Base-by-base conservation (phyloP, 2,329 filamentous ascomycete species). In the Ustulina deusta region DNA sequence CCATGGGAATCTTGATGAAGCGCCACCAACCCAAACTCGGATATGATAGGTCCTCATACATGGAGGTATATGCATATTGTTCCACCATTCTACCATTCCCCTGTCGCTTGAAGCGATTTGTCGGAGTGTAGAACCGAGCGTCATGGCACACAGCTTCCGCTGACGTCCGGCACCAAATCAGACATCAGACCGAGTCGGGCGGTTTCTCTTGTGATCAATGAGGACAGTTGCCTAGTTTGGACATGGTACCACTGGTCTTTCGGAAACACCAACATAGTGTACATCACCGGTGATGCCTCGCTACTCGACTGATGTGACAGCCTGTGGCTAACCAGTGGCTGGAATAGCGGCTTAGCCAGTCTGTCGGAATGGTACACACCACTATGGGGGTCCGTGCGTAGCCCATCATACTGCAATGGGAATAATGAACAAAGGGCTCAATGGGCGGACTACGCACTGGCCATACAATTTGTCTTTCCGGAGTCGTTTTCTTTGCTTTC, bases 141-240 rank as follows among this genome's bases (percentile, higher is more conserved):
- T 61, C 48, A 22, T 62, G 64, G 57, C 55, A 56, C 42, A 44
- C 49, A 49, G 22, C 52, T 62, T 64, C 67, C 67, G 61, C 32
- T 54, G 42, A 51, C 27, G n/a, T 25, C 32, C 42, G 59, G 20
- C 32, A 25, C 42, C 25, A 34, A 51, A 61, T 58, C 44, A 58
- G 51, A 20, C 34, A 36, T 42, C 36, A 25, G 36, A n/a, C 42
- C 65, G 51, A 55, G 25, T 29, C 49, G 40, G 48, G 55, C 42
- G 32, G 32, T 15, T 27, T 27, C 48, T 51, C 61, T 49, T 11
- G 25, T 25, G 5, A 25, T 3, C n/a, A 34, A 15, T 6, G 40
- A 67, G 6, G 17, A 55, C 40, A 13, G 60, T 69, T 57, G 15
- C 64, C 63, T 57, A 54, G 56, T 63, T 48, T 34, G 40, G 60